These are phyloP conservation scores for Mercurialis annua DNA, from an alignment of 345 rosid genomes.

Conservation along the genomic window DNA sequence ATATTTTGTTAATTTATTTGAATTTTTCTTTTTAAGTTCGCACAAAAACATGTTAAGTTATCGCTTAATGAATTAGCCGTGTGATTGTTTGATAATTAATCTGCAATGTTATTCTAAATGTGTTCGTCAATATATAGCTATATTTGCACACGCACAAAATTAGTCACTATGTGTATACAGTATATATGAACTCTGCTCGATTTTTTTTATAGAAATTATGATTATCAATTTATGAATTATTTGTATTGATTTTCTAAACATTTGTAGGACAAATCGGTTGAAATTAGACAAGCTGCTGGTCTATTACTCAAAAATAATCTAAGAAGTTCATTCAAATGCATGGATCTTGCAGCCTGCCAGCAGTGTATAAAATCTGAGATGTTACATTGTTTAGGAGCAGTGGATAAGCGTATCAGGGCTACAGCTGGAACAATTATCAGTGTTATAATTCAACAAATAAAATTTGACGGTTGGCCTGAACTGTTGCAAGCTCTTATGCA, in stretches of 20 bases:
- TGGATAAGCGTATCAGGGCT: constrained; percentile 71
- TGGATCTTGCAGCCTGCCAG: constrained; percentile 61
- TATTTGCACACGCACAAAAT: too few species aligned
- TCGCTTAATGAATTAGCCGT: too few species aligned
- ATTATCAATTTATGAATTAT: too few species aligned
- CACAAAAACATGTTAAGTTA: too few species aligned
- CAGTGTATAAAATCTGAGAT: constrained; percentile 70
- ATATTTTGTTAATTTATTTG: too few species aligned
- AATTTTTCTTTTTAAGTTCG: background rate
- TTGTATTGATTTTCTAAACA: constrained; percentile 24
- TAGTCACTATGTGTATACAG: too few species aligned
- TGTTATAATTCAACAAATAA: constrained; percentile 65
- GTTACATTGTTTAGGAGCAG: constrained; percentile 82
- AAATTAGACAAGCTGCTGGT: constrained; percentile 96
- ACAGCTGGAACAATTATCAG: constrained; percentile 86
- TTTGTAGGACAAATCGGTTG: constrained; percentile 80
- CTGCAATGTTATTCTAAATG: too few species aligned
- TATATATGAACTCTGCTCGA: too few species aligned
- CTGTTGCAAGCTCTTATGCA: constrained; percentile 69
- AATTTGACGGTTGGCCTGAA: constrained; percentile 81
- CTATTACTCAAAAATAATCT: constrained; percentile 83
- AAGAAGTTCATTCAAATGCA: constrained; percentile 53
- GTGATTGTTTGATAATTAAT: too few species aligned
- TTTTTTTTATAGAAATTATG: too few species aligned
- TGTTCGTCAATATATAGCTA: too few species aligned